Evolutionary conservation across 2,329 filamentous ascomycete species (phyloP), one percentile per base, ranked within the genome.

Genomic region (Trichoderma koningiopsis): DNA sequence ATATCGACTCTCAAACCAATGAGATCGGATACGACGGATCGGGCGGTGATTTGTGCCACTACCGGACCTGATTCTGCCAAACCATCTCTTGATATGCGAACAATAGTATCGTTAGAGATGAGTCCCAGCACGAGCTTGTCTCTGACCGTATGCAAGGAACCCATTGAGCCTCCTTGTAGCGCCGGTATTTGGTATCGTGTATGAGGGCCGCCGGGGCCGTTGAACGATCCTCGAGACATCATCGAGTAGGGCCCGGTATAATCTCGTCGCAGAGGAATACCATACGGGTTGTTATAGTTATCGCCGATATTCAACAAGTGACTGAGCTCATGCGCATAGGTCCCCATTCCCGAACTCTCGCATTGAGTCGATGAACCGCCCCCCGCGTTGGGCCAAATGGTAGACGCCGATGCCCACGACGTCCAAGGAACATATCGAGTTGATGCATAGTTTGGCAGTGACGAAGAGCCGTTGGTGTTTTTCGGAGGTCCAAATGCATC

Each of bases 271-370:
- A 80, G 74, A 1, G 84, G 84, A 0, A 76, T 72, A 3, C 81
- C 78, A 71, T 83, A 86, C 0, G 85, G 85, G 66, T 87, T 87
- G 72, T 86, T 86, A 73, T 87, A 86, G 73, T 87, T 87, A 72
- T 87, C 85, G 10, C 83, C 82, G 27, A 86, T 86, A 16, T 81
- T 80, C 1, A 87, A 79, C 47, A 87, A 74, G 73, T 87, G 85
- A 29, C 79, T 83, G 4, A 87, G 76, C 71, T 87, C 85, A 73
- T 87, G 85, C 1, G 85, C 85, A 71, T 83, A 87, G 0, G 83
- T 85, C 0, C 79, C 81, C 83, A 85, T 83, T 7, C 85, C 85
- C 1, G 82, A 85, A 72, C 82, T 85, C 72, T 87, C 85, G 3
- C 79, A 84, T 74, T 87, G 85, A 0, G 83, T 86, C 0, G 83